Conservation (phyloP, 116 monocot species). For the Phalaenopsis hybrid region DNA sequence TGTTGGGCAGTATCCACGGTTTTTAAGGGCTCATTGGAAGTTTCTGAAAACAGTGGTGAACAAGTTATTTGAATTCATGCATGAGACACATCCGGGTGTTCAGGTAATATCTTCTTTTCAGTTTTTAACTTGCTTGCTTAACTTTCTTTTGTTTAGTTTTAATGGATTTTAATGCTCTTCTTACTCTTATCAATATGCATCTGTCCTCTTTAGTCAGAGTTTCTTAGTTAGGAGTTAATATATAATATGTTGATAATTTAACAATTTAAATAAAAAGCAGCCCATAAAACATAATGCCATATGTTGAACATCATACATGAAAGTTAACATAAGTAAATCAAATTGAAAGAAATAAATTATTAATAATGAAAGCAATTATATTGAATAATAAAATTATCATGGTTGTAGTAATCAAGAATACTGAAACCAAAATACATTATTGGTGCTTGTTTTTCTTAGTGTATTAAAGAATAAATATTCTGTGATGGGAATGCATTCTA, state of each 20-base stretch:
- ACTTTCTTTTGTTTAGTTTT: not conserved
- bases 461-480: not conserved
- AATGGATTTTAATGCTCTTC: not conserved
- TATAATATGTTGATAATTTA: too few relatives aligned
- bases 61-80: conserved; percentile 99
- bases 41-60: conserved; percentile 98
- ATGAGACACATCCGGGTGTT: conserved; percentile 99
- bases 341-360: not conserved
- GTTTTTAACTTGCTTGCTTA: not conserved
- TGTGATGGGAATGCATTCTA: not conserved
- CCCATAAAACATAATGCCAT: too few relatives aligned
- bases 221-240: too few relatives aligned
- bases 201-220: too few relatives aligned
- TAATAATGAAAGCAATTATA: not conserved
- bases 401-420: not conserved
- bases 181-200: not conserved
- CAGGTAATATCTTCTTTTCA: conserved; percentile 44
- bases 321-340: not conserved
- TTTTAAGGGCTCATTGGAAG: conserved; percentile 98
- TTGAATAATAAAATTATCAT: not conserved
- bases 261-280: too few relatives aligned
- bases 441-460: not conserved
- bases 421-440: not conserved
- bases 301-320: not conserved
- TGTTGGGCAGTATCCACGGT: conserved; percentile 95